Conservation (phyloP, 257 asterid genomes). For the Nicotiana tomentosiformis region DNA sequence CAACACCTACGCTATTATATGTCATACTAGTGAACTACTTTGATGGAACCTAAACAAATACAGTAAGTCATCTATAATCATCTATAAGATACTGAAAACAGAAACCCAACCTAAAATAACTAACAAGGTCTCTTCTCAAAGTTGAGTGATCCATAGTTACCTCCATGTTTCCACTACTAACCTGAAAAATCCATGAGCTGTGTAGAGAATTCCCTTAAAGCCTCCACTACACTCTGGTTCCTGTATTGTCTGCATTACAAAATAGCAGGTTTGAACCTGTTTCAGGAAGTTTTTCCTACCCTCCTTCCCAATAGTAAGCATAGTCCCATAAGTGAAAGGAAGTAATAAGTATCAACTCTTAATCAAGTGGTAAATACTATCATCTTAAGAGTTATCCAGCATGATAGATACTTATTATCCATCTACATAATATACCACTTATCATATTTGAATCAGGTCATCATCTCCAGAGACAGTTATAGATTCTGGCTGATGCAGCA, state of each 20-base stretch:
- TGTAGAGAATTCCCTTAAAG: not conserved
- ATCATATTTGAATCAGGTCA: not conserved
- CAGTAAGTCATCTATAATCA: not conserved
- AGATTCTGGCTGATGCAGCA: not conserved
- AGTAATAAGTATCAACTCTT: not conserved
- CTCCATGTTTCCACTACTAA: not conserved
- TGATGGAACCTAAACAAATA: not conserved
- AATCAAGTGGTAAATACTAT: not conserved
- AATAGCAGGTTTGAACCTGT: not conserved
- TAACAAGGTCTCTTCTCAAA: too few species aligned
- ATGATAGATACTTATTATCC: not conserved
- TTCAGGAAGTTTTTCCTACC: not conserved
- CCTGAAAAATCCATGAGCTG: not conserved
- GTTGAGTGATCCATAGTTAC: too few species aligned
- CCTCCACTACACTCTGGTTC: not conserved
- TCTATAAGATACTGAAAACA: not conserved
- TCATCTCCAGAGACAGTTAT: not conserved
- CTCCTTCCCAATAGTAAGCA: not conserved
- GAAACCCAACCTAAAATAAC: not conserved
- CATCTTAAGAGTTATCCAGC: not conserved
- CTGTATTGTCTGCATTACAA: not conserved
- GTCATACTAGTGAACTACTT: not conserved
- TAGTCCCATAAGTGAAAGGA: not conserved
- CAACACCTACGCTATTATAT: not conserved
- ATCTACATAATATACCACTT: not conserved